Percentiles rank a stretch among this genome's conserved stretches.
Evolutionary conservation across 331 rosid species (phyloP).

Genomic region (Pyrus hybrid): DNA sequence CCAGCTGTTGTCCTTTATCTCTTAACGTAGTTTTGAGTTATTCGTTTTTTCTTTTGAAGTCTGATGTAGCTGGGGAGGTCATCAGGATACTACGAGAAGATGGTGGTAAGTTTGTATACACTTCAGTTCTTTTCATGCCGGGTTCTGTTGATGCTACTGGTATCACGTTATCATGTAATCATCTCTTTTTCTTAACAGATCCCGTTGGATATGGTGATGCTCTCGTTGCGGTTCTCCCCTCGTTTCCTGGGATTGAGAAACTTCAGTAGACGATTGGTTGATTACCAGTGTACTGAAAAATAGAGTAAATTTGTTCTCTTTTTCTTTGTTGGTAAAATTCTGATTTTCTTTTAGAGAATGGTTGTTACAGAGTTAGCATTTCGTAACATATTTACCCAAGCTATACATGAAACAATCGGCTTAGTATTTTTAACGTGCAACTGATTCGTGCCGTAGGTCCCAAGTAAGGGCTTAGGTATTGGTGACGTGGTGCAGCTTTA

Average conservation of each 20-base stretch:
- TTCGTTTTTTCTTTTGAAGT: constrained; percentile 30
- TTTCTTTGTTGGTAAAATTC: neutral
- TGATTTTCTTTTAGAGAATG: neutral
- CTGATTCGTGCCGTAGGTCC: too few species aligned
- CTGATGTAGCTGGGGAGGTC: constrained; percentile 77
- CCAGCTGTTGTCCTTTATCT: neutral
- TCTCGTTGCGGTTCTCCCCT: constrained; percentile 68
- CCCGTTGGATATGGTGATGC: too few species aligned
- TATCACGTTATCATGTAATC: neutral
- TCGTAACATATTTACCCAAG: neutral
- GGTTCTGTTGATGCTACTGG: neutral
- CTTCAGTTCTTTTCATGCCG: neutral
- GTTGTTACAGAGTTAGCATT: neutral
- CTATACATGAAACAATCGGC: neutral
- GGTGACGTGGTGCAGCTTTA: too few species aligned
- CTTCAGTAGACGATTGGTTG: constrained; percentile 40
- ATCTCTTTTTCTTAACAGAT: constrained; percentile 21
- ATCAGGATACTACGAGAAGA: constrained; percentile 67
- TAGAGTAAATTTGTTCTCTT: neutral
- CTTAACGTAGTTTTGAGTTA: neutral
- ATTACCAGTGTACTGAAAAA: neutral
- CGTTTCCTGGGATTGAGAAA: constrained; percentile 85
- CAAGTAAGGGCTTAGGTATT: too few species aligned
- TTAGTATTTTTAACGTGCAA: too few species aligned
- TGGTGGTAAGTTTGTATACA: constrained; percentile 55